Evolutionary conservation across 345 rosid genomes (phyloP), one percentile per base, ranked within the genome.

Genomic region (Aegle marmelos): DNA sequence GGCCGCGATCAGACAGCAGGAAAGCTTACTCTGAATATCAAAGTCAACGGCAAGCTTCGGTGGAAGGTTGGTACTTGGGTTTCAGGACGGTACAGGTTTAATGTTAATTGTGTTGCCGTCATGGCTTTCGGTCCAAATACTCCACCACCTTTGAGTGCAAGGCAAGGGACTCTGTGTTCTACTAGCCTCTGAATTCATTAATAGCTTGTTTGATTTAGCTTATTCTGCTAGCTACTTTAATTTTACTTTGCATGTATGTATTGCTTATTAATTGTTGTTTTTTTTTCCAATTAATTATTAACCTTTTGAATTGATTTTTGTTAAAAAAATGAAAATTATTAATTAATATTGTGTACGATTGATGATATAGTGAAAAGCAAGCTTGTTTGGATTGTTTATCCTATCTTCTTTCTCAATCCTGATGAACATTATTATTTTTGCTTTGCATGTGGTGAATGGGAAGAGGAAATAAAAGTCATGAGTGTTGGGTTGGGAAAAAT

Each of bases 61-160:
- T 95, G 98, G 98, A 92, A 91, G 79, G 89, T 92, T 3, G 96
- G 98, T 31, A 88, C 91, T 61, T 93, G 98, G 94, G 97, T 95
- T 75, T 95, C 99, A 0, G 90, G 95, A 3, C 73, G 86, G 4
- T 90, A 92, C 78, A 83, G 83, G 72, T 81, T 95, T 68, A 85
- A 88, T 62, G 92, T 92, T 4, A 76, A 89, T 33, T 95, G 98
- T 83, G 70, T 87, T 45, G 93, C 95, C 28, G 79, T 89, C 28
- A 76, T 95, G 82, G 87, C 83, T 73, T 87, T 95, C 78, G 93
- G 88, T 70, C 83, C 85, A 4, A 57, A 79, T 82, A 56, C 65
- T 45, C 89, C 87, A 22, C 80, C 85, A 70, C 93, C 96, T 6
- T 72, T 90, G 25, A 86, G 76, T 73, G 77, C 90, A 16, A 79